phyloP scores from a whole-genome alignment of 768 basidiomycete species.

The Lanmaoa rubissima region DNA sequence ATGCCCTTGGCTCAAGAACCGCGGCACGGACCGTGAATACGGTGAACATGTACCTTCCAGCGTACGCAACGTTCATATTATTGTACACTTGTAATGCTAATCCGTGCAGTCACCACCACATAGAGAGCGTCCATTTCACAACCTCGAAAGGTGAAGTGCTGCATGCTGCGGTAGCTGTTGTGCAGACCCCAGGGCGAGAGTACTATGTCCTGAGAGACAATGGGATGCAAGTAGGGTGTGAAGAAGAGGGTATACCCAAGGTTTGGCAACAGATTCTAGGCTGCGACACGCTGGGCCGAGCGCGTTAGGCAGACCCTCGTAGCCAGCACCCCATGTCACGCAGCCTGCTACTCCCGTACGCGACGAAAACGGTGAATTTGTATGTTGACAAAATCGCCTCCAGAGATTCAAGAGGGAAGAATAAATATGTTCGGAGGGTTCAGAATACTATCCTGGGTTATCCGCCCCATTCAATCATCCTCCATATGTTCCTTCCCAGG shows the following conservation, averaged over 20 bases:
- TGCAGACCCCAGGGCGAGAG: constrained; percentile 68
- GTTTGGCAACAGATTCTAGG: constrained; percentile 62
- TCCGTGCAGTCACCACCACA: constrained; percentile 59
- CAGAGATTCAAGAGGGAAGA: not conserved
- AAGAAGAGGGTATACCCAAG: constrained; percentile 66
- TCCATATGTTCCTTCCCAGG: not conserved
- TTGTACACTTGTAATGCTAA: not conserved
- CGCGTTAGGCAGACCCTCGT: not conserved
- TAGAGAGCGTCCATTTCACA: constrained; percentile 73
- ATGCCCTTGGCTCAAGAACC: constrained; percentile 10
- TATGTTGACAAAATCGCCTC: not conserved
- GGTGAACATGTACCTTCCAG: constrained; percentile 63
- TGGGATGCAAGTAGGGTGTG: constrained; percentile 73
- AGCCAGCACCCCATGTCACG: not conserved
- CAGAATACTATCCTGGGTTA: not conserved
- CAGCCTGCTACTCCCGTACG: not conserved
- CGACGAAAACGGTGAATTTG: too few relatives aligned
- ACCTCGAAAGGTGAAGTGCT: constrained; percentile 41
- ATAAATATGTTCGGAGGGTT: not conserved
- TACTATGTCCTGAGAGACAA: constrained; percentile 72
- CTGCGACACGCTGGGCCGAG: constrained; percentile 37
- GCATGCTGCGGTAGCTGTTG: constrained; percentile 62
- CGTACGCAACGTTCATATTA: constrained; percentile 39
- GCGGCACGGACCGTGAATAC: constrained; percentile 36
- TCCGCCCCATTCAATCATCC: not conserved